Base-by-base conservation (phyloP, 106 monocot genomes). In the Iris macrosiphon region DNA sequence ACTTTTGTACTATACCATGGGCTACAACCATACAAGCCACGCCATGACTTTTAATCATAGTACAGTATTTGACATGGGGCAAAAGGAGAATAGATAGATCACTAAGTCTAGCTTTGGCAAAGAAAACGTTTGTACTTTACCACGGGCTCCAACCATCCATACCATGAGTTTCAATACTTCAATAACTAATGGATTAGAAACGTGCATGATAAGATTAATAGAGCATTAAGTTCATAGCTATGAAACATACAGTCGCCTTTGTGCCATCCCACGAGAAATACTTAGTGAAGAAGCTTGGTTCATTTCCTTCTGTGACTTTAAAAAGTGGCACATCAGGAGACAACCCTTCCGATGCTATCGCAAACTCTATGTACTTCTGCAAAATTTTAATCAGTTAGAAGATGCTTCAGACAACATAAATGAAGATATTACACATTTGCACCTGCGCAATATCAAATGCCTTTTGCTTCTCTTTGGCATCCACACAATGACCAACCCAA, bases 281-380 rank as follows among this genome's bases (percentile, higher is more conserved):
- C 49, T 72, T 43, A 6, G 79, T 96, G 59, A 87, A 96, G 65
- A 96, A 96, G 59, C 79, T 86, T 41, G 96, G 96, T 49, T 96
- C 96, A 69, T 90, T 82, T 16, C 96, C 96, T 77, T 90, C 96
- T 44, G 83, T 77, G 23, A 96, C 72, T 75, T 72, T 96, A 53
- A 80, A 96, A 64, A 96, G 79, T 30, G 96, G 90, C 15, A 87
- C 77, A 72, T 83, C 76, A 46, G 80, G 55, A 22, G 90, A 72
- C 64, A 96, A 50, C 20, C 86, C 90, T 65, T 96, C 96, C 25
- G 75, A 49, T 7, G 65, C 43, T 28, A 46, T 62, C 34, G 96
- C 90, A 74, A 82, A 65, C 6, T 90, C 80, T 60, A 90, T 73
- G 49, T 90, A 96, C 75, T 90, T 86, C 96, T 96, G 82, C 29